Base-by-base conservation (phyloP, 2,329 filamentous ascomycete genomes). In the Cryphonectria naterciae region DNA sequence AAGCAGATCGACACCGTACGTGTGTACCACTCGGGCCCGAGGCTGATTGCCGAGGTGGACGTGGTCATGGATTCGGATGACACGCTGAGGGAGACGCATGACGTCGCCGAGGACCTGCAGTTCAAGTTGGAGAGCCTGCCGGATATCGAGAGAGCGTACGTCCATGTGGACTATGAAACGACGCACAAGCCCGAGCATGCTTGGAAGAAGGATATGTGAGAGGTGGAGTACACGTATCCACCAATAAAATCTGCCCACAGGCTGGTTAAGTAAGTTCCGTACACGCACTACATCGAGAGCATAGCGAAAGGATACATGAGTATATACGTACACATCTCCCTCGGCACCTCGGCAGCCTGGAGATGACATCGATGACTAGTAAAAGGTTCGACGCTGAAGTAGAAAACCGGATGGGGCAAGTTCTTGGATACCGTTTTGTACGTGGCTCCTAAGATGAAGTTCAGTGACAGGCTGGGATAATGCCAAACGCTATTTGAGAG, bases 121-220 rank as follows among this genome's bases (percentile, higher is more conserved):
- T 92, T 92, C 73, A 98, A 98, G 84, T 85, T 98, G 2, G 96
- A 99, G 86, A 93, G 91, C 70, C 81, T 99, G 74, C 95, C 96
- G 0, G 92, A 97, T 78, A 91, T 98, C 13, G 96, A 98, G 86
- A 85, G 96, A 71, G 94, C 94, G 0, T 98, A 98, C 79, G 96
- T 98, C 28, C 96, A 99, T 80, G 95, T 98, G 25, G 96, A 99
- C 80, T 98, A 97, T 77, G 96, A 98, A 84, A 98, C 95, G 4
- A 94, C 92, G 25, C 96, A 98, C 81, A 95, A 96, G 80, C 95
- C 95, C 0, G 95, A 98, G 84, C 95, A 91, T 76, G 82, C 83
- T 19, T 84, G 82, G 72, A 90, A 90, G 83, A 91, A 91, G 81
- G 86, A 90, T 73, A 73, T 91, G 52, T 90, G 75, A 43, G n/a